A percentile compares a stretch with the other conserved stretches of the same genome.
Evolutionary conservation across 1,139 yeast genomes (phyloP).

Genomic region (Lodderomyces parapsilosis): DNA sequence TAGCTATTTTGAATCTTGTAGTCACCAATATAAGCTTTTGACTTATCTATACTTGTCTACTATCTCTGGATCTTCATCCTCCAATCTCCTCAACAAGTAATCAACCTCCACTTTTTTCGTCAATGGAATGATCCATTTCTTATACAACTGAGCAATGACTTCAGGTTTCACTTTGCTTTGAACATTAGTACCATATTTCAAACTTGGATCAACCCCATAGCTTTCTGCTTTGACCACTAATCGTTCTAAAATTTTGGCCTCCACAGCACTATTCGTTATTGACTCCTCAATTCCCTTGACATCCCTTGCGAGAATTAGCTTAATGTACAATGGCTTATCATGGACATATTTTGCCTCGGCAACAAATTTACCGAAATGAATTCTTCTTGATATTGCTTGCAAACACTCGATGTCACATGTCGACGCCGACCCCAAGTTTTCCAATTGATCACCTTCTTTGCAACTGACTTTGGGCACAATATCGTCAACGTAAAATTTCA

Average conservation of each 20-base stretch:
- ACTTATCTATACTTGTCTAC: slow-evolving; percentile 11
- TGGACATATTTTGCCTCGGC: slow-evolving; percentile 88
- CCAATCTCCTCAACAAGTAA: slow-evolving; percentile 79
- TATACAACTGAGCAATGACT: slow-evolving; percentile 76
- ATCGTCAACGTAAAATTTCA: slow-evolving; percentile 60
- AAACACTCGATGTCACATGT: slow-evolving; percentile 80
- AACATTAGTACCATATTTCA: slow-evolving; percentile 63
- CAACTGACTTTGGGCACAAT: slow-evolving; percentile 77
- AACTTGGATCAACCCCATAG: slow-evolving; percentile 86
- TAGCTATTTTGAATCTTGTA: too few species aligned
- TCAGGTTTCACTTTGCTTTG: slow-evolving; percentile 83
- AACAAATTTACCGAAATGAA: slow-evolving; percentile 95
- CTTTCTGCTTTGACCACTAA: slow-evolving; percentile 75
- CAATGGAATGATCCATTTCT: slow-evolving; percentile 85
- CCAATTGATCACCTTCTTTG: slow-evolving; percentile 71
- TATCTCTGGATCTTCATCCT: slow-evolving; percentile 41
- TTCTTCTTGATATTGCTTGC: slow-evolving; percentile 88
- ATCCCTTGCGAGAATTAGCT: slow-evolving; percentile 65
- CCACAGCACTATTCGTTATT: slow-evolving; percentile 86
- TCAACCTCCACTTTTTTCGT: slow-evolving; percentile 95
- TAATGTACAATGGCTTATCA: slow-evolving; percentile 63
- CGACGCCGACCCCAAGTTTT: slow-evolving; percentile 86
- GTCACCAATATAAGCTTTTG: too few species aligned
- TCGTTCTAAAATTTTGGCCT: slow-evolving; percentile 76
- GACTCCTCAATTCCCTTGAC: slow-evolving; percentile 71